A percentile compares a stretch with the other conserved stretches of the same genome.
Evolutionary conservation across 192 early-diverging fungal genomes (phyloP).

Genomic region (Entomortierella beljakovae): DNA sequence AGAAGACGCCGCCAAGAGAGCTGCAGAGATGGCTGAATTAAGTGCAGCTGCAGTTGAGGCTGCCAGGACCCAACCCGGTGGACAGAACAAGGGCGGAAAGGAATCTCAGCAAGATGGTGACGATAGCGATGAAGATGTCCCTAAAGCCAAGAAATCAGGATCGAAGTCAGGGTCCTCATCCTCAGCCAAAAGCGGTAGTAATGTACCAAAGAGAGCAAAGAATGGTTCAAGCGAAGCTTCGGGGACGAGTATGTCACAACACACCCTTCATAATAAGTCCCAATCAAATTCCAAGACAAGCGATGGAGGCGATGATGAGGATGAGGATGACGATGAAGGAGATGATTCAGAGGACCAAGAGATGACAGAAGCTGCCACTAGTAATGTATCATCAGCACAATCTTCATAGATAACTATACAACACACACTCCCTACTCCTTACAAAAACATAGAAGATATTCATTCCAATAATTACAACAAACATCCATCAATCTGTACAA

Average conservation of each 20-base stretch:
- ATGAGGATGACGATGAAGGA: conserved; percentile 28
- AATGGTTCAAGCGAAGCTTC: neutral
- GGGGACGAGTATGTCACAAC: neutral
- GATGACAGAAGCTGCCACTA: conserved; percentile 24
- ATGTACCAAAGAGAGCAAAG: conserved; percentile 6
- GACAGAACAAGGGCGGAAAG: conserved; percentile 40
- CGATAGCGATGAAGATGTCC: conserved; percentile 44
- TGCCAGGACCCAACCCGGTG: conserved; percentile 35
- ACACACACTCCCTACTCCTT: neutral
- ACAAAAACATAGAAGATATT: too few relatives aligned
- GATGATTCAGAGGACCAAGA: conserved; percentile 39
- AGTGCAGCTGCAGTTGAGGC: conserved; percentile 47
- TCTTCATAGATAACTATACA: neutral
- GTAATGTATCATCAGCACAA: neutral
- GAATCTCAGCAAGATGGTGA: conserved; percentile 38
- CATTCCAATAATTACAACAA: neutral
- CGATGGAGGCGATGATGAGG: conserved; percentile 31
- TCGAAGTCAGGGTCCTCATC: conserved; percentile 6
- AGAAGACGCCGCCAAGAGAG: conserved; percentile 9
- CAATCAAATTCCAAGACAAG: conserved; percentile 1
- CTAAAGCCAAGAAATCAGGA: conserved; percentile 2
- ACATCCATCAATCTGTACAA: too few relatives aligned
- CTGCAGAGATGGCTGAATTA: conserved; percentile 28
- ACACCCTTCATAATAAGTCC: neutral
- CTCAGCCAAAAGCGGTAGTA: conserved; percentile 9